Percentiles rank a stretch among this genome's conserved stretches.
Evolutionary conservation across 2,329 filamentous ascomycete species (phyloP).

Genomic region (Diaporthe longicolla): DNA sequence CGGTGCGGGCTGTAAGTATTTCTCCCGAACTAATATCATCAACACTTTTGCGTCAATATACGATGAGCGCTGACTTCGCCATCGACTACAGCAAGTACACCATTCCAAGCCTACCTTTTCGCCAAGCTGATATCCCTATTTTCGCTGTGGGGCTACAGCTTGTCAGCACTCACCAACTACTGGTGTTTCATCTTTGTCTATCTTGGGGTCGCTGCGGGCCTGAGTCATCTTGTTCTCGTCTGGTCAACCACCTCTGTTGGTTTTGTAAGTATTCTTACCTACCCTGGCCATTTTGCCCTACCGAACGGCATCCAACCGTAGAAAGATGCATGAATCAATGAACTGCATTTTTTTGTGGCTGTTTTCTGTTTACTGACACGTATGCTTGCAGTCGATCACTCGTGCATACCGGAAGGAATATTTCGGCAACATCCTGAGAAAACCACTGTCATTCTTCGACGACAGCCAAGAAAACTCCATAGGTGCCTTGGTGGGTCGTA

Average conservation of each 20-base stretch:
- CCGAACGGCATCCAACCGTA: accelerated
- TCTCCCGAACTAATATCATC: conserved; percentile 67
- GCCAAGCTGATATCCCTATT: conserved; percentile 68
- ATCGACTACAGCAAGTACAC: conserved; percentile 39
- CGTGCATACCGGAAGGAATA: conserved; percentile 65
- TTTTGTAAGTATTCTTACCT: conserved; percentile 19
- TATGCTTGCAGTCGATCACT: background rate
- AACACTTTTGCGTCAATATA: conserved; percentile 30
- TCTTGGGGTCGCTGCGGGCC: conserved; percentile 27
- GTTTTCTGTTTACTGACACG: background rate
- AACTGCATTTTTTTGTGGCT: background rate
- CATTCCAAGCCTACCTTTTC: conserved; percentile 68
- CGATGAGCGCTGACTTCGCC: conserved; percentile 30
- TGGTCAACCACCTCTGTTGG: conserved; percentile 40
- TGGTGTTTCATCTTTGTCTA: conserved; percentile 36
- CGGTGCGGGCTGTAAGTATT: conserved; percentile 46
- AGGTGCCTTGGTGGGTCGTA: conserved; percentile 70
- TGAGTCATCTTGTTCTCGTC: conserved; percentile 35
- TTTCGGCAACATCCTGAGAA: conserved; percentile 70
- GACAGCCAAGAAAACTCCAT: conserved; percentile 57
- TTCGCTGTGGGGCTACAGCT: conserved; percentile 35
- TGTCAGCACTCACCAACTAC: conserved; percentile 29
- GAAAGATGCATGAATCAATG: background rate
- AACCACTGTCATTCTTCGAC: conserved; percentile 73
- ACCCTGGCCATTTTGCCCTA: accelerated